Percentiles rank a stretch among this genome's conserved stretches.
Evolutionary conservation across 192 early-diverging fungal genomes (phyloP).

Genomic region (Gonapodya prolifera): DNA sequence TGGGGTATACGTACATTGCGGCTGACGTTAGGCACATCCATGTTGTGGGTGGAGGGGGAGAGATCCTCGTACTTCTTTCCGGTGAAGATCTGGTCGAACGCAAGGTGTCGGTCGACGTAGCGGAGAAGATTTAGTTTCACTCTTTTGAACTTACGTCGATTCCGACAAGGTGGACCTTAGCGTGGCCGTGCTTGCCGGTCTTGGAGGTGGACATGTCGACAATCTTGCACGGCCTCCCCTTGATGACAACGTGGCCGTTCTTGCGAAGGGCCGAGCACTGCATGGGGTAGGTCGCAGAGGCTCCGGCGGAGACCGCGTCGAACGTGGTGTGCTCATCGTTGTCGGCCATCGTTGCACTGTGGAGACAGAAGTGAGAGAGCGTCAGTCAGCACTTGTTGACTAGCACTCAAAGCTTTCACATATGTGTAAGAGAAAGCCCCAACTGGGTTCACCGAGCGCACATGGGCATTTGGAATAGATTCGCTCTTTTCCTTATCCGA

Average conservation of each 20-base stretch:
- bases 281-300: slow-evolving; percentile 90
- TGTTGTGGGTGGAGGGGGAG: slow-evolving; percentile 99
- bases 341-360: slow-evolving; percentile 40
- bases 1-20: slow-evolving; percentile 26
- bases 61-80: slow-evolving; percentile 97
- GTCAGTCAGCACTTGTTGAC: too few species aligned
- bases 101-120: not conserved
- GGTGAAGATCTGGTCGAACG: slow-evolving; percentile 67
- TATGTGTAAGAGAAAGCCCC: too few species aligned
- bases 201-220: slow-evolving; percentile 99
- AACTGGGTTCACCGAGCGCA: too few species aligned
- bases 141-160: slow-evolving; percentile 42
- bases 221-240: slow-evolving; percentile 99
- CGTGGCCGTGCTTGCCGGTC: slow-evolving; percentile 99
- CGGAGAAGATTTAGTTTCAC: slow-evolving; percentile 9
- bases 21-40: slow-evolving; percentile 93
- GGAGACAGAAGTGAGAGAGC: too few species aligned
- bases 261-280: slow-evolving; percentile 99
- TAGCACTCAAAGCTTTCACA: too few species aligned
- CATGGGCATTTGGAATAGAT: too few species aligned
- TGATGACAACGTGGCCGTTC: slow-evolving; percentile 95
- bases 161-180: slow-evolving; percentile 93
- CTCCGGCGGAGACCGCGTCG: slow-evolving; percentile 63
- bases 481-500: too few species aligned
- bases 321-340: slow-evolving; percentile 60